phyloP scores from a whole-genome alignment of 768 basidiomycete species.

The Tulasnella sp. region DNA sequence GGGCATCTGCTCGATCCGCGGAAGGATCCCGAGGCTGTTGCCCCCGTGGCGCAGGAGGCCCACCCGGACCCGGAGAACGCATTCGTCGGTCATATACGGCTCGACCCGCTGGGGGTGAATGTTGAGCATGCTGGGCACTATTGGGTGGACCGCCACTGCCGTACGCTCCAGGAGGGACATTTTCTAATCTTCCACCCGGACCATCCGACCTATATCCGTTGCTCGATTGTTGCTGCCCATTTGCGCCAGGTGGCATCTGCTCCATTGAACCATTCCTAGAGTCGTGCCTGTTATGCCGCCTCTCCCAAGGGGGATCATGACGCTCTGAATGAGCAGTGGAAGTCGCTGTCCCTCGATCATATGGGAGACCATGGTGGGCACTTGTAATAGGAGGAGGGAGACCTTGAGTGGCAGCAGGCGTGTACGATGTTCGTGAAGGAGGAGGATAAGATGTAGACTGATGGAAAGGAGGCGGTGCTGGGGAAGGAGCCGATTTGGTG shows the following conservation, averaged over 20 bases:
- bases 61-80: conserved; percentile 29
- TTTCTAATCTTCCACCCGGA: conserved; percentile 37
- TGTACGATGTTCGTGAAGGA: background rate
- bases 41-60: background rate
- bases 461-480: conserved; percentile 4
- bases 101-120: background rate
- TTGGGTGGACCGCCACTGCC: background rate
- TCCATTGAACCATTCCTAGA: conserved; percentile 47
- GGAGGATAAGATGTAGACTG: background rate
- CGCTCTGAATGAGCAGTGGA: conserved; percentile 5
- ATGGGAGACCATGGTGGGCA: conserved; percentile 12
- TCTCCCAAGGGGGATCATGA: conserved; percentile 14
- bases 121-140: background rate
- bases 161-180: conserved; percentile 26
- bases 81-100: conserved; percentile 22
- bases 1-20: background rate
- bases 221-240: conserved; percentile 40
- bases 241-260: conserved; percentile 32
- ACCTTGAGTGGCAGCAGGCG: background rate
- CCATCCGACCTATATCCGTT: background rate
- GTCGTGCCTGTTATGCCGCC: conserved; percentile 28
- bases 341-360: conserved; percentile 6
- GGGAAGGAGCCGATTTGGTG: conserved; percentile 4
- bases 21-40: conserved; percentile 34
- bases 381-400: conserved; percentile 4